Conservation (phyloP, 2,329 filamentous ascomycete genomes). For the Pseudopithomyces maydicus region DNA sequence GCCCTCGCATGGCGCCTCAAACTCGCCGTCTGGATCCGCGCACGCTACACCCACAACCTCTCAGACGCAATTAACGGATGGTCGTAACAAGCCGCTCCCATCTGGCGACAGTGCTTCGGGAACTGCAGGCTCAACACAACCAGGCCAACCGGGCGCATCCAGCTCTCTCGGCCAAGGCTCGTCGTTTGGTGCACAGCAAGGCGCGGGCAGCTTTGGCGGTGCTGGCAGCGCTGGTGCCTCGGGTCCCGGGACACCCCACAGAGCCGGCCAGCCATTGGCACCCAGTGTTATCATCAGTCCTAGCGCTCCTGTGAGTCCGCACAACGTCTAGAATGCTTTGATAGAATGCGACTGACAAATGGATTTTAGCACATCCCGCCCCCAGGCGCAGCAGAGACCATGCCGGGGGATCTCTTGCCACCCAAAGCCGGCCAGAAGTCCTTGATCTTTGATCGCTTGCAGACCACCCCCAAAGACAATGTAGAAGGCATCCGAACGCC, state of each 20-base stretch:
- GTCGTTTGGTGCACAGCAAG: constrained; percentile 41
- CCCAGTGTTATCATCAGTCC: constrained; percentile 95
- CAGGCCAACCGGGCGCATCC: constrained; percentile 37
- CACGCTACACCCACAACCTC: constrained; percentile 85
- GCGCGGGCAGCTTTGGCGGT: constrained; percentile 35
- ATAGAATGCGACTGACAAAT: constrained; percentile 9
- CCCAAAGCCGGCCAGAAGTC: constrained; percentile 92
- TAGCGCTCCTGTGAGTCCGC: constrained; percentile 69
- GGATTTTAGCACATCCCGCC: constrained; percentile 78
- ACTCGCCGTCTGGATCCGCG: constrained; percentile 65
- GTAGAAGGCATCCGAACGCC: constrained; percentile 94
- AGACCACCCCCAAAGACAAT: constrained; percentile 94
- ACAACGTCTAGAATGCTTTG: not conserved
- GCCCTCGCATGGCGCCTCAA: constrained; percentile 65
- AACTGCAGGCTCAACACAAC: constrained; percentile 32
- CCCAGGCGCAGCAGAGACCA: constrained; percentile 92
- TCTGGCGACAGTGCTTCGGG: constrained; percentile 37
- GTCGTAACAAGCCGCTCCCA: constrained; percentile 79
- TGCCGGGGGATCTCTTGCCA: constrained; percentile 95
- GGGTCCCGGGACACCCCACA: constrained; percentile 62
- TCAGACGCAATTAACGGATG: constrained; percentile 82
- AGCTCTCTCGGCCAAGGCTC: constrained; percentile 34
- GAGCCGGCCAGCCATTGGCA: constrained; percentile 67
- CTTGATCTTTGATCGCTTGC: constrained; percentile 82
- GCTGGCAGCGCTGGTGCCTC: constrained; percentile 55